Base-by-base conservation (phyloP, 2,329 filamentous ascomycete species). In the Neonectria punicea region DNA sequence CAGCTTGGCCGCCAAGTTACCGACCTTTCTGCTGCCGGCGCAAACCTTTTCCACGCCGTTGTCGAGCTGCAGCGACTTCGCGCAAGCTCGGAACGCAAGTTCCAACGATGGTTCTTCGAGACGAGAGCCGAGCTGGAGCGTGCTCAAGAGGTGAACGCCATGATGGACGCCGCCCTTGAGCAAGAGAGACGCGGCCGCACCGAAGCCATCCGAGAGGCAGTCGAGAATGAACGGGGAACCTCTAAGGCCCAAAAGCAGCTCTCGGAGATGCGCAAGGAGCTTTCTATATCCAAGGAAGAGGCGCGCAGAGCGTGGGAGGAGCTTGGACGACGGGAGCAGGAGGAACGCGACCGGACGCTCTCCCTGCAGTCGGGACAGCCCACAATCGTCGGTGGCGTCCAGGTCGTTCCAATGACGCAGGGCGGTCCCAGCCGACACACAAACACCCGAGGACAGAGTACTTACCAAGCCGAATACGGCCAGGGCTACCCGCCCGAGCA, bases 91-190 rank as follows among this genome's bases (percentile, higher is more conserved):
- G 96, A 99, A 80, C 90, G 96, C 69, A 98, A 98, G 78, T 99
- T 99, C 74, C 96, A 99, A 80, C 89, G 96, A 55, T 99, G 96
- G 96, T 98, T 98, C 81, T 97, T 97, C 73, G 96, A 99, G 78
- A 97, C 94, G 8, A 87, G 94, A 56, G 87, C 91, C 34, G 94
- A 98, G 71, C 89, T 97, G 70, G 96, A 98, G 81, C 90, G 92
- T 30, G 87, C 90, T 54, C 91, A 93, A 70, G 96, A 98, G 79
- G 85, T 92, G 41, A 92, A 93, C 61, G 94, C 89, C 3, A 89
- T 94, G 76, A 82, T 97, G n/a, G 91, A 97, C 74, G 84, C 86
- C 36, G 87, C 90, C 44, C 81, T 98, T n/a, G 86, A 91, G 49
- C 86, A 89, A 43, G 94, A 98, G 79, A 87, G 92, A 58, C 87